Evolutionary conservation across 768 basidiomycete species (phyloP).

Genomic region (Pisolithus tinctorius): DNA sequence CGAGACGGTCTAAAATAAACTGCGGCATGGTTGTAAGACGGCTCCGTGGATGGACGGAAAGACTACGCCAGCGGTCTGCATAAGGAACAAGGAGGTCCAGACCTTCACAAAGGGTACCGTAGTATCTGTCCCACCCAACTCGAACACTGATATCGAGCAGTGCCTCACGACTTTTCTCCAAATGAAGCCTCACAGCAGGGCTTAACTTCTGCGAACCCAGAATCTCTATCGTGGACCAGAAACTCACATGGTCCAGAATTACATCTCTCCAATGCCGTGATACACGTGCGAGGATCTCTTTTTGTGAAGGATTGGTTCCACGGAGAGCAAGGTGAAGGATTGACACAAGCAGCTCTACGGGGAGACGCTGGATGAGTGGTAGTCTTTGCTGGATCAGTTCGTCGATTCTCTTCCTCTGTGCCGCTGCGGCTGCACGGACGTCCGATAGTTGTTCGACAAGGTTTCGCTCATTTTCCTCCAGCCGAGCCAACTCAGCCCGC

Average conservation of each 20-base stretch:
- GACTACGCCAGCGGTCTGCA: too few relatives aligned
- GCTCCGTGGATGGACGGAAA: too few relatives aligned
- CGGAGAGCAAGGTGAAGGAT: neutral
- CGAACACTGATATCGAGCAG: neutral
- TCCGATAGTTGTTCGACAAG: too few relatives aligned
- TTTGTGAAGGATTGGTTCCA: neutral
- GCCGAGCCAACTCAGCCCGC: too few relatives aligned
- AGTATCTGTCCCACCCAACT: too few relatives aligned
- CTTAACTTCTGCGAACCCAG: too few relatives aligned
- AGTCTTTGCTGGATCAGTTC: neutral
- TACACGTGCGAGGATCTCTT: neutral
- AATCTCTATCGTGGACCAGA: neutral
- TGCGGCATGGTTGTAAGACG: too few relatives aligned
- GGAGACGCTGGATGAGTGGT: neutral
- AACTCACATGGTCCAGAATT: neutral
- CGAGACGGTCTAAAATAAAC: too few relatives aligned
- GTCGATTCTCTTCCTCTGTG: neutral
- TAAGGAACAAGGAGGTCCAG: too few relatives aligned
- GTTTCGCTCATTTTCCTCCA: too few relatives aligned
- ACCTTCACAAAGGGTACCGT: too few relatives aligned
- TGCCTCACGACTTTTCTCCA: neutral
- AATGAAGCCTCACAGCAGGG: neutral
- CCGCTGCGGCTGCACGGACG: too few relatives aligned
- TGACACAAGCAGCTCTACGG: neutral
- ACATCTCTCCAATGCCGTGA: neutral